phyloP scores from a whole-genome alignment of 805 yeast genomes.

The Yarrowia phangngaensis region DNA sequence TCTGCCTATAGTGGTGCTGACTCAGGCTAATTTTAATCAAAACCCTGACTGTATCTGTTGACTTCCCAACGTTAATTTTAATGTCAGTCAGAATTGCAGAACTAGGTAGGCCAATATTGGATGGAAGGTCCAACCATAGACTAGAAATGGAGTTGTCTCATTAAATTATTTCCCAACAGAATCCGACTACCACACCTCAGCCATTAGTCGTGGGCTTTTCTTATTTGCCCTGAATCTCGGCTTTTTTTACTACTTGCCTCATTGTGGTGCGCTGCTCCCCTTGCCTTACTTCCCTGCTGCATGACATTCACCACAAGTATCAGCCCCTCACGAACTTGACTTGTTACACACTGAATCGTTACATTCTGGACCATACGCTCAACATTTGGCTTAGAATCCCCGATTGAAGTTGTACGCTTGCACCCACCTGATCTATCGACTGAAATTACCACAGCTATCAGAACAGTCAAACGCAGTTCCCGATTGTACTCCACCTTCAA shows the following conservation, averaged over 20 bases:
- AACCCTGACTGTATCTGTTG: conserved; percentile 6
- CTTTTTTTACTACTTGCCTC: too few species aligned
- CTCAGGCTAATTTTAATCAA: not conserved
- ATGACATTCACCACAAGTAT: conserved; percentile 18
- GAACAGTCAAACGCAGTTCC: too few species aligned
- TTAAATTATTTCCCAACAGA: too few species aligned
- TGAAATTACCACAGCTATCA: too few species aligned
- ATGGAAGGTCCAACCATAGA: not conserved
- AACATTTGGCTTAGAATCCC: too few species aligned
- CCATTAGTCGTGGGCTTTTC: too few species aligned
- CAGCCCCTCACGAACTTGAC: conserved; percentile 26
- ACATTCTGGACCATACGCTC: not conserved
- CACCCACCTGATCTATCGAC: too few species aligned
- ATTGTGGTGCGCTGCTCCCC: too few species aligned
- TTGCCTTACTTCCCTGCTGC: conserved; percentile 17
- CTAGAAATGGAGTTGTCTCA: too few species aligned
- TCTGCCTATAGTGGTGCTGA: not conserved
- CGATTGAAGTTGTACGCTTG: too few species aligned
- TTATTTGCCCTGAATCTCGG: too few species aligned
- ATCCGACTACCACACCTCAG: too few species aligned
- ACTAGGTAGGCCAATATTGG: not conserved
- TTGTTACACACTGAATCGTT: conserved; percentile 8
- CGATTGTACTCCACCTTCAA: not conserved
- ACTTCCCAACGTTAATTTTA: conserved; percentile 26
- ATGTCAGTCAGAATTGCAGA: conserved; percentile 16